Evolutionary conservation across 768 basidiomycete species (phyloP), one percentile per base, ranked within the genome.

Genomic region (Cystobasidium tubakii): DNA sequence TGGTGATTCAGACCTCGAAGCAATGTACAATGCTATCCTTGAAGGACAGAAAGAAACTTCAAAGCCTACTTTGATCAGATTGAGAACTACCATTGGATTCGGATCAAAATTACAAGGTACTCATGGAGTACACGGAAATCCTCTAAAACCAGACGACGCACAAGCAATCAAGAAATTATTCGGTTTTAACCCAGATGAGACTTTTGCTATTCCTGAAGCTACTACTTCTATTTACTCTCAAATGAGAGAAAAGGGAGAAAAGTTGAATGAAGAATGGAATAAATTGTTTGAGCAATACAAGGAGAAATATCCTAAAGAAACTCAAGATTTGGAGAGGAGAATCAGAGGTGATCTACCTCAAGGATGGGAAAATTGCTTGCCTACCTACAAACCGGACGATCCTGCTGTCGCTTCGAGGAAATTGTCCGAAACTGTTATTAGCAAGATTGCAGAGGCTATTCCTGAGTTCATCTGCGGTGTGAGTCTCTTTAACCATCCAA

Each of bases 71-170:
- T 84, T 97, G 77, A 90, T 96, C 81, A 85, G 87, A 74, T 83
- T 95, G 71, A 87, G 85, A 79, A 96, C 94, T 66, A 96, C 89
- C 55, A 97, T 97, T 75, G 94, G 94, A 46, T 96, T 86, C 80
- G 94, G 94, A 75, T 96, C 94, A 39, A 91, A 90, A 84, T 86
- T 88, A 80, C 89, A 92, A 81, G 94, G 94, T 75, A 92, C 92
- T 10, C 92, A 95, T 79, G 91, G 91, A 77, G 91, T 96, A 75
- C 94, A 97, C 82, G 93, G 94, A 77, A 81, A 92, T 82, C 92
- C 94, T 62, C 86, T 96, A 78, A 95, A 95, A 86, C 85, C 89
- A 25, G 94, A 96, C 79, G 94, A 97, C 80, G 90, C 94, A 66
- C 85, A 83, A 73, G 81, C 88, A 71, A 83, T 96, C 75, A 97